phyloP scores from a whole-genome alignment of 1,139 yeast species.

The Saccharomycopsis crataegensis region DNA sequence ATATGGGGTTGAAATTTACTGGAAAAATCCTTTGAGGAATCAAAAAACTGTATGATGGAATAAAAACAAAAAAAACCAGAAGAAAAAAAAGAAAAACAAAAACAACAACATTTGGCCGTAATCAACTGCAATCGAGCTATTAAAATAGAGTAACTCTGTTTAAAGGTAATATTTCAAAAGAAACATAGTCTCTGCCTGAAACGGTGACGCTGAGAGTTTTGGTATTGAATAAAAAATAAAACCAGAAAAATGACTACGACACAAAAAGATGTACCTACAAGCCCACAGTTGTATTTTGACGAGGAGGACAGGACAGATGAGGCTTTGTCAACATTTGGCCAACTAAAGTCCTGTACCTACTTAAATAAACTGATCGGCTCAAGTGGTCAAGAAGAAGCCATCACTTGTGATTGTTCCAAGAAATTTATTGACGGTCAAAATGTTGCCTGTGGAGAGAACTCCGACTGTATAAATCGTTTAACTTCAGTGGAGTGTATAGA shows the following conservation, averaged over 20 bases:
- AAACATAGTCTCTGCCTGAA: background rate
- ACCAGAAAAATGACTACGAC: too few species aligned
- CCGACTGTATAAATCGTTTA: conserved; percentile 85
- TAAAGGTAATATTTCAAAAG: background rate
- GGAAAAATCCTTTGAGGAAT: too few species aligned
- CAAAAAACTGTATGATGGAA: too few species aligned
- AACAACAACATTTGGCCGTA: too few species aligned
- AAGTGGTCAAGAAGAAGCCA: conserved; percentile 63
- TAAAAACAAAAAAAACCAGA: too few species aligned
- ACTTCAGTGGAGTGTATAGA: conserved; percentile 89
- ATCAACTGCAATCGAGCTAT: too few species aligned
- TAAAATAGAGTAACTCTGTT: too few species aligned
- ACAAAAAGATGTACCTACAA: background rate
- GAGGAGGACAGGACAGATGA: conserved; percentile 30
- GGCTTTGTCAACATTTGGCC: conserved; percentile 41
- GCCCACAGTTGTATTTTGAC: conserved; percentile 23
- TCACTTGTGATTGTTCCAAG: conserved; percentile 80
- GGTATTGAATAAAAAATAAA: background rate
- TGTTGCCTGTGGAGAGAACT: conserved; percentile 75
- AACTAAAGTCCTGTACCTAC: conserved; percentile 54
- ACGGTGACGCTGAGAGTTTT: background rate
- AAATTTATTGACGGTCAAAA: conserved; percentile 36
- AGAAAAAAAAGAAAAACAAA: too few species aligned
- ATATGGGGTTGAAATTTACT: too few species aligned
- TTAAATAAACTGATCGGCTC: conserved; percentile 51